Percentiles rank a stretch among this genome's conserved stretches.
These are phyloP conservation scores for Penicillium concentricum DNA, from an alignment of 2,329 filamentous ascomycete species.

Conservation along the genomic window DNA sequence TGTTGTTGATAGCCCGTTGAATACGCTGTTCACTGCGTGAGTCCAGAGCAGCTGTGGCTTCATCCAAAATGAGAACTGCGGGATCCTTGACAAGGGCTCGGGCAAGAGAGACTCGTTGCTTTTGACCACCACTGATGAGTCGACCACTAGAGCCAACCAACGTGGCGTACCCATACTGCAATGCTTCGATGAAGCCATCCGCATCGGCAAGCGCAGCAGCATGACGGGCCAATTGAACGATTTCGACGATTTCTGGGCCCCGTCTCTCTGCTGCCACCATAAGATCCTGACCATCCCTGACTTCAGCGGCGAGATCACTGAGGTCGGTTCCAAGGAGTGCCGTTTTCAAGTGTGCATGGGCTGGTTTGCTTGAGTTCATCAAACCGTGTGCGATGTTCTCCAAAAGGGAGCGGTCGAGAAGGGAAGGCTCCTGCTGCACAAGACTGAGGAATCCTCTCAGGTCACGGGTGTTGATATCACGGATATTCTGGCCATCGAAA, in stretches of 20 bases:
- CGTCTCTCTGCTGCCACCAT: slow-evolving; percentile 45
- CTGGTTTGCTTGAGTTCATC: slow-evolving; percentile 32
- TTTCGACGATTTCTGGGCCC: slow-evolving; percentile 49
- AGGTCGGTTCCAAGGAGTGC: slow-evolving; percentile 52
- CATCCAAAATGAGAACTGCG: slow-evolving; percentile 73
- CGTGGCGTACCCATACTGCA: slow-evolving; percentile 62
- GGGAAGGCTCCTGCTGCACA: slow-evolving; percentile 24
- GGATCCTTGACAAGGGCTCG: slow-evolving; percentile 71
- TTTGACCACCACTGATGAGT: slow-evolving; percentile 73
- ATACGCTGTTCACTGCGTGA: slow-evolving; percentile 54
- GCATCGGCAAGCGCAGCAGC: slow-evolving; percentile 61
- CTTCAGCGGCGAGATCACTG: slow-evolving; percentile 40
- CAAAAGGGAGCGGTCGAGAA: slow-evolving; percentile 23
- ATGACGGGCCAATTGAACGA: slow-evolving; percentile 43
- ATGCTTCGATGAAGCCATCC: slow-evolving; percentile 28
- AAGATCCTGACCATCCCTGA: slow-evolving; percentile 54
- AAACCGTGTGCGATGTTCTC: slow-evolving; percentile 46
- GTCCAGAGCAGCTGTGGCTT: slow-evolving; percentile 67
- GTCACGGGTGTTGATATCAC: slow-evolving; percentile 52
- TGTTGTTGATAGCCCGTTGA: slow-evolving; percentile 52
- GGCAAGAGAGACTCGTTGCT: slow-evolving; percentile 77
- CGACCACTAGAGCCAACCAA: slow-evolving; percentile 72
- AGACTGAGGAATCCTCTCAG: slow-evolving; percentile 24
- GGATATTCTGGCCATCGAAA: slow-evolving; percentile 62
- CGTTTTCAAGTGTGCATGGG: slow-evolving; percentile 22